Evolutionary conservation across 768 basidiomycete species (phyloP), one percentile per base, ranked within the genome.

Genomic region (Mycena chlorophos): DNA sequence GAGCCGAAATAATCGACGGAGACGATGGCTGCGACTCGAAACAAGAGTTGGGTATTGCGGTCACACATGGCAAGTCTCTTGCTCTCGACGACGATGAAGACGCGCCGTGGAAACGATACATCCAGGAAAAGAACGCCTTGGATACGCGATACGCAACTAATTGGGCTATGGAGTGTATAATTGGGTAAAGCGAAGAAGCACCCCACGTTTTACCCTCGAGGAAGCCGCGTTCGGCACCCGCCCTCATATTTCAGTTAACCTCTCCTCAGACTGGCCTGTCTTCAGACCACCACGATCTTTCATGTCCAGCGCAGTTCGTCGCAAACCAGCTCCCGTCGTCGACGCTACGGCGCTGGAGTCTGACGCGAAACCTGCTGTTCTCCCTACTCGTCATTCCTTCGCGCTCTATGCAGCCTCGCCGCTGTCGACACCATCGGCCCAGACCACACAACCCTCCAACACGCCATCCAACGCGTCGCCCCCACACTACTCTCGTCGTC

Each of bases 271-370:
- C 26, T 46, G 45, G 23, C 26, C 20, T 25, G 14, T 8, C 13
- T 22, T 22, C 13, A 12, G 14, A 42, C 40, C 40, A 42, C 40
- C 20, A 46, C 45, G 23, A 46, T 26, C 27, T 25, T 25, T 6
- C 23, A 46, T 46, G 29, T 2, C 54, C 2, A 13, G 39, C 5
- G 23, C 52, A 17, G 38, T 55, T 22, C 53, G 50, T 29, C 53
- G 58, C 49, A 59, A 59, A 31, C 58, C 57, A 27, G 53, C 28
- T 6, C 58, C 58, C 27, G 50, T 43, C n/a, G 25, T 51, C 45
- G 46, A 52, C 29, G 20, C 14, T 20, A n/a, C 45, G 23, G 26
- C 4, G 8, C 23, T 26, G 23, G 52, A 37, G 2, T 39, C 30
- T 38, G 42, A 49, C 19, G 10, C 14, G 34, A 49, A 1, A 34